Evolutionary conservation across 225 moss, liverwort and hornwort species (phyloP), one percentile per base, ranked within the genome.

Genomic region (Ulota crispa): DNA sequence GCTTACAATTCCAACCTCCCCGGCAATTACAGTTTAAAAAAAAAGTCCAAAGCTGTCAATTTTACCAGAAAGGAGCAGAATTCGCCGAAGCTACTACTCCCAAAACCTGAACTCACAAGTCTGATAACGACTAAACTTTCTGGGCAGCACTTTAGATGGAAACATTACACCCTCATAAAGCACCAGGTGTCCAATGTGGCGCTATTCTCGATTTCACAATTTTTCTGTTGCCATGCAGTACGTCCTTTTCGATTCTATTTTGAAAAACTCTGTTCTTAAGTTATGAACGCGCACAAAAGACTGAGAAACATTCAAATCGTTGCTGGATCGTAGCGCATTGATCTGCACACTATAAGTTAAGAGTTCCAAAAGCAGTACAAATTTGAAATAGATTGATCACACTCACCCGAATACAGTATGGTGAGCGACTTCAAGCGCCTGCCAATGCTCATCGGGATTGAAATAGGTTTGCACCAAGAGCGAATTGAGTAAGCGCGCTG

Each of bases 361-460:
- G 39, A 80, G 39, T 71, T 18, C 21, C 21, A 73, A 37, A 61
- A 67, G 62, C 14, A 54, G 45, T 57, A 68, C 31, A 73, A 52
- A 50, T 7, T 54, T 14, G 9, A 36, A 39, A 75, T 54, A 32
- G 23, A 75, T 11, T 70, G 50, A 62, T 47, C 19, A 73, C 32
- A 76, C 88, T 77, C 85, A 98, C 95, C 98, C 94, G 60, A 95
- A 98, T 26, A 91, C 94, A 68, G 89, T 88, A 3, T 83, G 91
- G 69, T 97, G 97, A 32, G 97, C 95, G 15, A 97, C 94, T 84
- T 98, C 98, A 55, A 98, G 90, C 72, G 89, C 87, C 78, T 98
- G 98, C 98, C 98, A 98, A 69, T 98, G 98, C 86, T 98, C 98
- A 79, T 98, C 98, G 16, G 95, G 95, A 85, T 95, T 98, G 82